These are phyloP conservation scores for Tripidium arundinaceum DNA, from an alignment of 202 grass and related monocot species.

Conservation along the genomic window DNA sequence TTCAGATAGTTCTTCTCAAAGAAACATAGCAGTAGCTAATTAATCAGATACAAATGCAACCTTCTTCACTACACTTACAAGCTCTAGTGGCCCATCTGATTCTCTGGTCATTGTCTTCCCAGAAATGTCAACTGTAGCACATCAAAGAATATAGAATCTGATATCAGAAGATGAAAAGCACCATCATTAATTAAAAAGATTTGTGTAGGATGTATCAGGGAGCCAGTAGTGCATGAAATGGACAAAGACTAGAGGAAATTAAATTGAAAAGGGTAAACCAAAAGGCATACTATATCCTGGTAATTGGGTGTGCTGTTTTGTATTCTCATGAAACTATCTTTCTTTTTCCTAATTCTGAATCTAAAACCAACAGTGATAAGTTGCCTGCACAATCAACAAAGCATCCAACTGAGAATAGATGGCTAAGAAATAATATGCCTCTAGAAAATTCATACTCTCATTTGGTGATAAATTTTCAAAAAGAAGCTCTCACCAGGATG, in stretches of 20 bases:
- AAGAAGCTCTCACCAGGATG: neutral
- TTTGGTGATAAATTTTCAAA: neutral
- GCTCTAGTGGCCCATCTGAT: conserved; percentile 45
- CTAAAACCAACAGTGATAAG: neutral
- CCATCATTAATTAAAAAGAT: conserved; percentile 31
- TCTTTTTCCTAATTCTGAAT: neutral
- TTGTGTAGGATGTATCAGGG: conserved; percentile 1
- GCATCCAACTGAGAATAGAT: neutral
- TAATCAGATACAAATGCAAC: conserved; percentile 48
- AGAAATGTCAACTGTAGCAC: conserved; percentile 62
- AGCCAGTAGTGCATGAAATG: conserved; percentile 17
- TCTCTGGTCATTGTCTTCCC: conserved; percentile 49
- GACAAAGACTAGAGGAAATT: neutral
- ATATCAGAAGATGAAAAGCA: conserved; percentile 35
- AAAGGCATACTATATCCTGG: neutral
- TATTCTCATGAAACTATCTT: neutral
- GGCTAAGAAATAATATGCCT: neutral
- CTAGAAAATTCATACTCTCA: neutral
- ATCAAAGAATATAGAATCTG: conserved; percentile 41
- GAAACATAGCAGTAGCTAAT: conserved; percentile 39
- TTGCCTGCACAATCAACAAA: neutral
- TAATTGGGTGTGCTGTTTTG: neutral
- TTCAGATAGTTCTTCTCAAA: conserved; percentile 49
- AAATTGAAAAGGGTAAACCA: conserved; percentile 18
- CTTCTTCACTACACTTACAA: conserved; percentile 54